phyloP scores from a whole-genome alignment of 2,329 filamentous ascomycete genomes.

The Epichloe sibirici region DNA sequence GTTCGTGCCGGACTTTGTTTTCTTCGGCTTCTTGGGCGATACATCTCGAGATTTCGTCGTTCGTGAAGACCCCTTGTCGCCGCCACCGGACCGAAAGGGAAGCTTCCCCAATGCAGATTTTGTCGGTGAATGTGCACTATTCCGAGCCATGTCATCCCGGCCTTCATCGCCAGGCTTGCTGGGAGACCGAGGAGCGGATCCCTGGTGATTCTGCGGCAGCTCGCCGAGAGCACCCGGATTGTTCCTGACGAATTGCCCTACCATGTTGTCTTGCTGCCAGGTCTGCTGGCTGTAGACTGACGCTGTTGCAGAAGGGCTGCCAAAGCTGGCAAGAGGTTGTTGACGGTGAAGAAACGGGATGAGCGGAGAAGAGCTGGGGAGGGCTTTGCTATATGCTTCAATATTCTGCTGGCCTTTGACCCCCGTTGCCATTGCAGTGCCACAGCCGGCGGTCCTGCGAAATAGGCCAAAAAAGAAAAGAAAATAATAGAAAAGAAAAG shows the following conservation, averaged over 20 bases:
- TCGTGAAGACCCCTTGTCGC: conserved; percentile 21
- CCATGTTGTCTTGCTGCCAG: conserved; percentile 13
- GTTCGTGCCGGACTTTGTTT: conserved; percentile 74
- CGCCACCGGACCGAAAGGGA: conserved; percentile 30
- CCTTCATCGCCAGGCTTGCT: conserved; percentile 24
- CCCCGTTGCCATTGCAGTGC: conserved; percentile 11
- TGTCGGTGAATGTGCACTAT: conserved; percentile 7
- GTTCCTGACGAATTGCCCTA: conserved; percentile 23
- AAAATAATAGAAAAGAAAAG: neutral
- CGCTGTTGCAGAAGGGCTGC: neutral
- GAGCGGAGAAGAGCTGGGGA: conserved; percentile 10
- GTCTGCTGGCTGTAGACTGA: neutral
- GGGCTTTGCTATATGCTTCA: conserved; percentile 6
- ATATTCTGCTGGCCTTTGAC: conserved; percentile 2
- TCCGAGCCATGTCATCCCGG: conserved; percentile 13
- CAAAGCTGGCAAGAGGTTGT: conserved; percentile 32
- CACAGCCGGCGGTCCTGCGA: neutral
- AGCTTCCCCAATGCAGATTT: conserved; percentile 23
- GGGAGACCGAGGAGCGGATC: conserved; percentile 26
- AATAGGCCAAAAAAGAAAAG: neutral
- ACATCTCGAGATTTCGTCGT: conserved; percentile 29
- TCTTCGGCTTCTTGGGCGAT: conserved; percentile 54
- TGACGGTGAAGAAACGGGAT: conserved; percentile 38
- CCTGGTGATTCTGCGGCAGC: conserved; percentile 43
- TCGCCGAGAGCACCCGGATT: conserved; percentile 40